Base-by-base conservation (phyloP, 2,329 filamentous ascomycete species). In the Lachnellula arida region DNA sequence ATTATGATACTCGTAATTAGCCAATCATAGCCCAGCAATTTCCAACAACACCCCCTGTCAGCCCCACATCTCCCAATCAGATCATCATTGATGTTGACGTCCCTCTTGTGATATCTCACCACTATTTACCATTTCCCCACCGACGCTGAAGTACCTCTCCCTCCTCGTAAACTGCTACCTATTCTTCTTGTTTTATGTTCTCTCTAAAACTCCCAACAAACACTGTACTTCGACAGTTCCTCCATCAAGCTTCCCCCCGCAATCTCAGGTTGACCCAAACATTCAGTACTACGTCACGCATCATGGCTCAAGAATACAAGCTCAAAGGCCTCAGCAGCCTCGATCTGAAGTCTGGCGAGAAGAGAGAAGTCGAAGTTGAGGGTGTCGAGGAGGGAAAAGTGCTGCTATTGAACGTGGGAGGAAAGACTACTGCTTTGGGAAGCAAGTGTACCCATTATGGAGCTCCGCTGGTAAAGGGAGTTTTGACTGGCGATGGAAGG, bases 371-470 rank as follows among this genome's bases (percentile, higher is more conserved):
- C 14, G 91, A 96, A 67, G 87, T 99, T 4, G 93, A 97, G 66
- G 94, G 93, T 19, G 79, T 99, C 44, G 86, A 93, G 55, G 85
- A 82, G 39, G 90, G 84, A 60, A 97, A 97, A 73, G 86, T 99
- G 2, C 78, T 99, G 5, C 80, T 99, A 4, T 78, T 94, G 61
- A 95, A 95, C 69, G 79, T 87, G 11, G 85, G 84, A 53, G 88
- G 87, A 63, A 82, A 87, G 64, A 76, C 93, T 15, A 86, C 92
- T 69, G 94, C 92, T 32, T 73, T 95, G 37, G 91, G 89, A 37
- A 77, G 90, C 40, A 94, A 87, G 64, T 99, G 94, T 71, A 88
- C 85, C 9, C 93, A 97, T 74, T 97, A 96, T 70, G 93, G 94
- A 35, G 94, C 93, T 42, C 94, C 94, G 14, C 75, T 99, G 62